These are phyloP conservation scores for Diospyros lotus DNA, from an alignment of 148 eudicot species.

Conservation along the genomic window DNA sequence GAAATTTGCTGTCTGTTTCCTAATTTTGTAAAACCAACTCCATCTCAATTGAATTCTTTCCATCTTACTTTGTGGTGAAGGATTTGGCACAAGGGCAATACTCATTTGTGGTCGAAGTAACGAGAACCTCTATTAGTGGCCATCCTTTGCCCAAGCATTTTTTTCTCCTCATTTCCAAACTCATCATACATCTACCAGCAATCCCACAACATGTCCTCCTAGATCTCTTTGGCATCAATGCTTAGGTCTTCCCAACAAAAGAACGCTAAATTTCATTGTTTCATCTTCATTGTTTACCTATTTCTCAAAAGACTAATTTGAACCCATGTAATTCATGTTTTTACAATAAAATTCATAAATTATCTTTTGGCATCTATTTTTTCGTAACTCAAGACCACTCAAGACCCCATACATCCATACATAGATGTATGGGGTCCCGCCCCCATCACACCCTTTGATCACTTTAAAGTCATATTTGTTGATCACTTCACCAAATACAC, in stretches of 20 bases:
- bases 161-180: too few species aligned
- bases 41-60: not conserved
- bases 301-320: not conserved
- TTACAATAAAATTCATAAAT: not conserved
- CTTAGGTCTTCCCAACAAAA: too few species aligned
- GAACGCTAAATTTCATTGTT: not conserved
- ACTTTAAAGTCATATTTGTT: not conserved
- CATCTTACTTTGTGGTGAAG: not conserved
- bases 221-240: not conserved
- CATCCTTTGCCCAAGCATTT: not conserved
- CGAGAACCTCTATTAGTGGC: not conserved
- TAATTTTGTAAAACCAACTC: not conserved
- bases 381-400: not conserved
- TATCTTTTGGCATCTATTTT: not conserved
- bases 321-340: not conserved
- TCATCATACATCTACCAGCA: too few species aligned
- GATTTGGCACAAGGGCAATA: not conserved
- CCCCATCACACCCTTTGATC: not conserved
- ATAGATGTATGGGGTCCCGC: not conserved
- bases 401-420: too few species aligned
- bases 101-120: not conserved
- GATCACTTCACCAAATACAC: not conserved
- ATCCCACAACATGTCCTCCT: too few species aligned
- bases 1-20: not conserved
- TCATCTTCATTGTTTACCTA: not conserved